Conservation (phyloP, 1,284 basidiomycete species). For the Vanrija humicola region DNA sequence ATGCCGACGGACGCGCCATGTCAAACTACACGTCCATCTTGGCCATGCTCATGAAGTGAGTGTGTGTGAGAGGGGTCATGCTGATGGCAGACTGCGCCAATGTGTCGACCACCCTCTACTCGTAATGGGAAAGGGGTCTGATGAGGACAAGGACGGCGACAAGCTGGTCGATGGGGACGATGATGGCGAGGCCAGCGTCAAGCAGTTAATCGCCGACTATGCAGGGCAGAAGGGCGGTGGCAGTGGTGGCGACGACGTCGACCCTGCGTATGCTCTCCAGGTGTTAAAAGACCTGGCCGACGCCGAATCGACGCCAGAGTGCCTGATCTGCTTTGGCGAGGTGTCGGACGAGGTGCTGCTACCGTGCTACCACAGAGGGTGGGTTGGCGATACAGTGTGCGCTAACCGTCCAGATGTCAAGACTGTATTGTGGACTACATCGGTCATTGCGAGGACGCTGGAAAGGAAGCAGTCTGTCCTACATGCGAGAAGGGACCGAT, state of each 20-base stretch:
- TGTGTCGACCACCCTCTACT: conserved; percentile 80
- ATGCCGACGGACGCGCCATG: conserved; percentile 69
- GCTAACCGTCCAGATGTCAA: conserved; percentile 38
- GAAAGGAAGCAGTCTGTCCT: conserved; percentile 43
- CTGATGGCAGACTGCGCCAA: conserved; percentile 62
- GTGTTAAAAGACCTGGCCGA: conserved; percentile 60
- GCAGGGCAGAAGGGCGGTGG: conserved; percentile 50
- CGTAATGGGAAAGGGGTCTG: conserved; percentile 56
- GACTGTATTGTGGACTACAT: conserved; percentile 49
- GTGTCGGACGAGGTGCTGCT: conserved; percentile 60
- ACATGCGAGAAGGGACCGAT: conserved; percentile 44
- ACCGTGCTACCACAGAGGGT: conserved; percentile 78
- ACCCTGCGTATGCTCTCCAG: conserved; percentile 58
- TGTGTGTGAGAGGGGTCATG: neutral
- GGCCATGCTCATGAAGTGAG: conserved; percentile 82
- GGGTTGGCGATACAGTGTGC: conserved; percentile 30
- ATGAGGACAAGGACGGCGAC: conserved; percentile 52
- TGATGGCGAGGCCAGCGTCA: conserved; percentile 55
- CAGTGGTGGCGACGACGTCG: conserved; percentile 35
- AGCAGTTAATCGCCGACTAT: conserved; percentile 62
- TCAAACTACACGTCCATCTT: conserved; percentile 86
- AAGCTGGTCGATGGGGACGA: conserved; percentile 45
- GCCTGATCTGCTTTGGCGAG: conserved; percentile 65
- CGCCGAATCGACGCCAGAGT: conserved; percentile 56
- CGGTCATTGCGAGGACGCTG: conserved; percentile 44